Evolutionary conservation across 257 asterid species (phyloP).

Genomic region (Primulina eburnea): DNA sequence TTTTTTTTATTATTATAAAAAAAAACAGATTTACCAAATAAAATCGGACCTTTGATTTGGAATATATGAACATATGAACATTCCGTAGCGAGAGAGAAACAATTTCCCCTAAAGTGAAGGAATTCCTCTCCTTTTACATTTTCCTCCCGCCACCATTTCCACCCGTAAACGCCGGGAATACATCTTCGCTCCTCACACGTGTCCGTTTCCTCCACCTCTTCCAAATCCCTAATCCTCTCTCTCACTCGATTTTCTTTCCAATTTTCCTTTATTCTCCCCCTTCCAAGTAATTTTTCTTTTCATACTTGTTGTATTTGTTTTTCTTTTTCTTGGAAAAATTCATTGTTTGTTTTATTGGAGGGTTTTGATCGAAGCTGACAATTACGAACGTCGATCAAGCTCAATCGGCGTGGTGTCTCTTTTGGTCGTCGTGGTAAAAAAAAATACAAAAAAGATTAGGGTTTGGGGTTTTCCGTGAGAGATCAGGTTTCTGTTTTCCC

Average conservation of each 20-base stretch:
- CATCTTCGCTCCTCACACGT: slow-evolving; percentile 49
- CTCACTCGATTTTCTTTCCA: slow-evolving; percentile 12
- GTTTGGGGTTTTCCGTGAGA: slow-evolving; percentile 30
- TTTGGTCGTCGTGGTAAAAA: slow-evolving; percentile 32
- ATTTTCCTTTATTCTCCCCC: slow-evolving; percentile 18
- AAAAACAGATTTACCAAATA: too few relatives aligned
- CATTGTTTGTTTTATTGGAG: slow-evolving; percentile 8
- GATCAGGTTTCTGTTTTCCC: slow-evolving; percentile 31
- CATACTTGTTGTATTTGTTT: slow-evolving; percentile 19
- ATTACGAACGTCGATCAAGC: slow-evolving; percentile 28
- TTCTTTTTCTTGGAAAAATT: slow-evolving; percentile 1
- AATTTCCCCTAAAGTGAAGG: slow-evolving; percentile 15
- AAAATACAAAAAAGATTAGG: slow-evolving; percentile 15
- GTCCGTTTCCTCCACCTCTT: slow-evolving; percentile 21
- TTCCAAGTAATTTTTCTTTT: slow-evolving; percentile 11
- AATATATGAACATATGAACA: too few relatives aligned
- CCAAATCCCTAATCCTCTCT: slow-evolving; percentile 16
- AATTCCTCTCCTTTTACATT: slow-evolving; percentile 15
- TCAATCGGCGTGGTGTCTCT: slow-evolving; percentile 33
- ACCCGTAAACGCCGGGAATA: slow-evolving; percentile 32
- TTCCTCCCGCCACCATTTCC: slow-evolving; percentile 34
- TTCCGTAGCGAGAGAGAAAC: not conserved
- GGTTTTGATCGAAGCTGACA: slow-evolving; percentile 17
- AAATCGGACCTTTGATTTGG: not conserved
- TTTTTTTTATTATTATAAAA: too few relatives aligned